Evolutionary conservation across 345 rosid species (phyloP), one percentile per base, ranked within the genome.

Genomic region (Citrus medica): DNA sequence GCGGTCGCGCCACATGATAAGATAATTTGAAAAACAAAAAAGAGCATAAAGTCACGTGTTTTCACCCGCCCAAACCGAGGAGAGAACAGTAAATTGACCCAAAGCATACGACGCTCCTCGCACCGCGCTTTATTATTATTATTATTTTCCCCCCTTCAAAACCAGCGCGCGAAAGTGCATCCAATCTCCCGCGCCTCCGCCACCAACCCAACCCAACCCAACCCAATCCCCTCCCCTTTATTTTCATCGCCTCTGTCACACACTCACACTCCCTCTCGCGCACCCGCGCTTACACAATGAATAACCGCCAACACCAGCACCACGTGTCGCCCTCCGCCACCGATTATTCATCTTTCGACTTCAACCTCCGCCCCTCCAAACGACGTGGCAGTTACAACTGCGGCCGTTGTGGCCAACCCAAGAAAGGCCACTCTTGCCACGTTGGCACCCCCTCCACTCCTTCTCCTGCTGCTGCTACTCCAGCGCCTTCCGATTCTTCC

Each of bases 321-420:
- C 91, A 87, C 75, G 70, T 90, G 63, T 75, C 92, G n/a, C 78
- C 91, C 4, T 67, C 89, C 6, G 68, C 80, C 14, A 83, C 85
- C 4, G 86, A 83, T 59, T 73, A 90, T 63, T 85, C 90, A 60
- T 82, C 92, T 9, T 75, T 88, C 24, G 87, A 90, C 73, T 78
- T 82, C 40, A 89, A 84, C 40, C 46, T 33, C 73, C 80, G 72
- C 33, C 91, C 82, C 17, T 58, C 64, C n/a, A 92, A 86, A 60
- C 87, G 86, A 24, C 93, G 99, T 1, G 98, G 99, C 42, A 94
- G 90, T 76, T 97, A 97, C 84, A 97, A 88, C 88, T 97, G 99
- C 68, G 91, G 98, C 76, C 87, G 98, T n/a, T 97, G 99, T 35
- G 99, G 99, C 22, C 97, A 86, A 40, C 99, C 98, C 64, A 97